Evolutionary conservation across 257 asterid genomes (phyloP), one percentile per base, ranked within the genome.

Genomic region (Solanum sitiens): DNA sequence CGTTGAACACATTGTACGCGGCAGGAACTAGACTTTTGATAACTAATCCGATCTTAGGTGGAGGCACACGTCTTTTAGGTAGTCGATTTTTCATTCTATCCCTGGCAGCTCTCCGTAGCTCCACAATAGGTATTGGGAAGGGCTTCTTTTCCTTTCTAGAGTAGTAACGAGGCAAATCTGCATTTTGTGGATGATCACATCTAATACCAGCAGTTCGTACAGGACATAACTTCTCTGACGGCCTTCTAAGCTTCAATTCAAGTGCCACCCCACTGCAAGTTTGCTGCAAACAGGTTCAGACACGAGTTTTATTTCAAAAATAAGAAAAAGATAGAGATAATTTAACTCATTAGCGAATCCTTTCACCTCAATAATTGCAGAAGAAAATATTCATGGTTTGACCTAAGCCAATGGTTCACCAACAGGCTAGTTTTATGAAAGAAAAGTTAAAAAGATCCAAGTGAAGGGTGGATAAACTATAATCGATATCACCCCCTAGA

Each of bases 71-170:
- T 47, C 89, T 89, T 88, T 92, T 93, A 33, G 94, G 98, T 86
- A 92, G 89, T 18, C 95, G 90, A 47, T 94, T 95, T 89, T 94
- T 97, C 90, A 92, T 77, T 93, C 98, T 96, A 91, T 93, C 95
- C 88, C 99, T 91, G 35, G 99, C 99, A 89, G 94, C 94, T 88
- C 99, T 90, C 15, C 99, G 90, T 91, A 96, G 89, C 92, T 97
- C 99, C 73, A 95, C 91, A 45, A 97, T 86, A 87, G 99, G 99
- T 90, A 96, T 89, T 15, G 99, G 98, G 89, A 97, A 97, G 37
- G 99, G 99, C 93, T 95, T 97, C 92, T 95, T 97, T 91, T 94
- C 98, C 86, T 91, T 97, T 90, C 89, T 95, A 20, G 99, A 94
- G 90, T 93, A 93, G 89, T 94, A 92, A 80, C 95, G 98, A 86